Base-by-base conservation (phyloP, 345 rosid species). In the Clarkia xantiana region DNA sequence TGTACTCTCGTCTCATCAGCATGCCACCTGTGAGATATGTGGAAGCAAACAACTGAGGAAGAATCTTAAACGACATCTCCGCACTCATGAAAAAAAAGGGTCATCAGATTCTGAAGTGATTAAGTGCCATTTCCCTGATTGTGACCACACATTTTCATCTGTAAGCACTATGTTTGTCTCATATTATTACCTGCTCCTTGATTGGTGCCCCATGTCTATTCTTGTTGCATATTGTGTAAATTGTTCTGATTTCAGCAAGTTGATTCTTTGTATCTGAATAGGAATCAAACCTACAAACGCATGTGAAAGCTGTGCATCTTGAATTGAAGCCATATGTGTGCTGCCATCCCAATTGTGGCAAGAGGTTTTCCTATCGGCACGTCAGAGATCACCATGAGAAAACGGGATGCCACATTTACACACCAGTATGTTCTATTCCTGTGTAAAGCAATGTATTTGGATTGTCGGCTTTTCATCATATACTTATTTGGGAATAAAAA, bases 301-400 rank as follows among this genome's bases (percentile, higher is more conserved):
- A 86, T 40, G 56, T 79, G 44, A 79, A 81, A 58, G 91, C 89
- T n/a, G 81, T 71, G 48, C 96, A 90, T 29, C 67, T 76, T 46
- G 73, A 72, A 54, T 58, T 54, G 38, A 68, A 60, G 18, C 78
- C 81, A 5, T 90, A 71, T 66, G 53, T 63, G 1, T 79, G 96
- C 20, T 60, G 89, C 17, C 64, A 76, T 55, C 51, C 71, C 10
- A 76, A 71, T 14, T 90, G 97, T 60, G 81, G 74, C 40, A 69
- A 55, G 86, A 79, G 69, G 55, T 86, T 86, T 57, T 63, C 85
- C 5, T 90, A 67, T 73, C 86, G 79, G 61, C 97, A 90, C 42
- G 89, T 86, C 4, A 76, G 94, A 56, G 79, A 75, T 61, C 73
- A 76, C 5, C 96, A 79, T 18, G 96, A 91, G 69, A 77, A 79